Conservation (phyloP, 2,329 filamentous ascomycete species). For the Aureobasidium melanogenum region DNA sequence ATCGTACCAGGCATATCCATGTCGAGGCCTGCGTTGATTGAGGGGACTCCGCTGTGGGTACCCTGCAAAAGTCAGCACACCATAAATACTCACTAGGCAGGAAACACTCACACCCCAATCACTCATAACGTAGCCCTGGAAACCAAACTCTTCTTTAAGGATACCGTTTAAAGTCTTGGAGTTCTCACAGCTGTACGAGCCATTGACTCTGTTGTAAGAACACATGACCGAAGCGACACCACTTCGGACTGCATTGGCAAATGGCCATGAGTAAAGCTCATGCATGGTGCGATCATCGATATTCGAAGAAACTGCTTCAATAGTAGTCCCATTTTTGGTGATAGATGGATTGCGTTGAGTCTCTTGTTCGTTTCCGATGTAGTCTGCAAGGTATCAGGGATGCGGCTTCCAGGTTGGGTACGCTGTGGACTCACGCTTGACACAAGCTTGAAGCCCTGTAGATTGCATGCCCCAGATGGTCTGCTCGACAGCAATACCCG, state of each 20-base stretch:
- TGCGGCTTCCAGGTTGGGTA: constrained; percentile 17
- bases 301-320: constrained; percentile 24
- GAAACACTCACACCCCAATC: constrained; percentile 50
- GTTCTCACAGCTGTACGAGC: constrained; percentile 58
- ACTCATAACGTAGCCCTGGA: constrained; percentile 68
- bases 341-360: constrained; percentile 30
- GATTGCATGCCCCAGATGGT: constrained; percentile 36
- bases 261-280: constrained; percentile 58
- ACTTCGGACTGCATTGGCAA: constrained; percentile 58
- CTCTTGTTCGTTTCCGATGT: constrained; percentile 45
- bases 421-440: constrained; percentile 31
- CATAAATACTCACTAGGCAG: not conserved
- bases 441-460: constrained; percentile 36
- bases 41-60: constrained; percentile 34
- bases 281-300: constrained; percentile 54
- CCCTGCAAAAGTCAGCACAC: constrained; percentile 26
- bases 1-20: constrained; percentile 37
- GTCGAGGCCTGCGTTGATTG: constrained; percentile 40
- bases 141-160: constrained; percentile 74
- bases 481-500: constrained; percentile 35
- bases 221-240: constrained; percentile 78
- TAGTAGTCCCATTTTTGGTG: constrained; percentile 21
- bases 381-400: constrained; percentile 22
- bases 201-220: constrained; percentile 52
- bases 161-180: constrained; percentile 70